Percentiles rank a stretch among this genome's conserved stretches.
These are phyloP conservation scores for Cicer yamashitae DNA, from an alignment of 306 rosid genomes.

Conservation along the genomic window DNA sequence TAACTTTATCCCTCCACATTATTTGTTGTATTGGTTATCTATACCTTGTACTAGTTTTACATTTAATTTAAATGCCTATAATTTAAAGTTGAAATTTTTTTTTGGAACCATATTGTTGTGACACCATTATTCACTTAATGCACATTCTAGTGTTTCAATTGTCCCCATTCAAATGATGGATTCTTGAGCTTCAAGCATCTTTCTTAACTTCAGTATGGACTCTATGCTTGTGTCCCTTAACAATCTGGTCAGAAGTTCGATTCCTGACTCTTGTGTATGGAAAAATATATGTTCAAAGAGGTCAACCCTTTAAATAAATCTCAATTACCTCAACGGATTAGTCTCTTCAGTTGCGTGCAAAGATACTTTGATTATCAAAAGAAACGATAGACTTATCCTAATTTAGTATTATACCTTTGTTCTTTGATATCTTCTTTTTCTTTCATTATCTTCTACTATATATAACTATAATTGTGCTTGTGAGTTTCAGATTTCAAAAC, in stretches of 20 bases:
- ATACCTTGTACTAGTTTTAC: background rate
- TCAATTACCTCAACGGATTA: too few species aligned
- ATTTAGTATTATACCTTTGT: background rate
- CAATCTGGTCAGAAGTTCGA: too few species aligned
- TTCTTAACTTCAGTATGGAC: background rate
- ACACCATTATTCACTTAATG: background rate
- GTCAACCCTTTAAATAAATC: too few species aligned
- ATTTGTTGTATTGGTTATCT: background rate
- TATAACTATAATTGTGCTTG: slow-evolving; percentile 20
- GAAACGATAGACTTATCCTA: background rate
- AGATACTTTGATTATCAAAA: too few species aligned
- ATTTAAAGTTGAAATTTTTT: background rate
- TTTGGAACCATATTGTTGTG: background rate
- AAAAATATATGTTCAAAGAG: too few species aligned
- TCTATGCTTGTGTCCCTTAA: too few species aligned
- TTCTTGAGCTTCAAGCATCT: background rate
- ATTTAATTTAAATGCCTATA: background rate
- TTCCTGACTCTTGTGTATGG: too few species aligned
- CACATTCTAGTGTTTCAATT: background rate
- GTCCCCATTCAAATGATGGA: slow-evolving; percentile 24
- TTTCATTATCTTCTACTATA: background rate
- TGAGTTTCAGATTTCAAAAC: slow-evolving; percentile 57
- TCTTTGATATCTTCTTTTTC: background rate
- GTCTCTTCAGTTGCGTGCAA: too few species aligned
- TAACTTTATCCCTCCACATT: too few species aligned